Conservation (phyloP, 2,329 filamentous ascomycete species). For the Monosporascus sp. region DNA sequence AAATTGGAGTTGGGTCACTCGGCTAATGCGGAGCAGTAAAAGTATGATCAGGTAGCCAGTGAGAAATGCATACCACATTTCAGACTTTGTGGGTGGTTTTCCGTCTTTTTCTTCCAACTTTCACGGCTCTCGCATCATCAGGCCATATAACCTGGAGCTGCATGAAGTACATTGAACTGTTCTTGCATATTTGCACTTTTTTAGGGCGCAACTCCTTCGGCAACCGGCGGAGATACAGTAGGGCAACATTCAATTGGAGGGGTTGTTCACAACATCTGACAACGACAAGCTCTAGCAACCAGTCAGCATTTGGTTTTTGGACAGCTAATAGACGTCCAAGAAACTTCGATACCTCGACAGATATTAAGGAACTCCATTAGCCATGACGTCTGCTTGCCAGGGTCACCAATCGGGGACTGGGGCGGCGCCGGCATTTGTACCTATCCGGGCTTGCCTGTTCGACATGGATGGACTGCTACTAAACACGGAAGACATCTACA, state of each 20-base stretch:
- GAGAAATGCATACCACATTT: background rate
- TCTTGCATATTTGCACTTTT: background rate
- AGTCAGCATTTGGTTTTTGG: too few species aligned
- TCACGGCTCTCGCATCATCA: background rate
- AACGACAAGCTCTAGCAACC: too few species aligned
- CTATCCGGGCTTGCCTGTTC: constrained; percentile 67
- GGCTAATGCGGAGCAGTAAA: background rate
- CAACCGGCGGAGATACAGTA: constrained; percentile 12
- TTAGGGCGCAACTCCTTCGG: constrained; percentile 15
- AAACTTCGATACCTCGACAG: too few species aligned
- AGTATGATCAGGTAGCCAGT: background rate
- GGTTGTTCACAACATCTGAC: too few species aligned
- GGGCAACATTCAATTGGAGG: too few species aligned
- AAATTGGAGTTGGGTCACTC: background rate
- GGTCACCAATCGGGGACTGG: background rate
- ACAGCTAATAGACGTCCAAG: too few species aligned
- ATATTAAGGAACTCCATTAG: too few species aligned
- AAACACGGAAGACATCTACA: constrained; percentile 69
- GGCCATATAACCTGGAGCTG: background rate
- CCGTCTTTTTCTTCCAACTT: background rate
- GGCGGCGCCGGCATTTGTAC: constrained; percentile 34
- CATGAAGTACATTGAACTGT: background rate
- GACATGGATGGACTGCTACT: constrained; percentile 77
- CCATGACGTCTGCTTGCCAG: too few species aligned
- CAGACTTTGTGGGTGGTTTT: background rate